Base-by-base conservation (phyloP, 805 yeast species). In the Wickerhamomyces chaumierensis region DNA sequence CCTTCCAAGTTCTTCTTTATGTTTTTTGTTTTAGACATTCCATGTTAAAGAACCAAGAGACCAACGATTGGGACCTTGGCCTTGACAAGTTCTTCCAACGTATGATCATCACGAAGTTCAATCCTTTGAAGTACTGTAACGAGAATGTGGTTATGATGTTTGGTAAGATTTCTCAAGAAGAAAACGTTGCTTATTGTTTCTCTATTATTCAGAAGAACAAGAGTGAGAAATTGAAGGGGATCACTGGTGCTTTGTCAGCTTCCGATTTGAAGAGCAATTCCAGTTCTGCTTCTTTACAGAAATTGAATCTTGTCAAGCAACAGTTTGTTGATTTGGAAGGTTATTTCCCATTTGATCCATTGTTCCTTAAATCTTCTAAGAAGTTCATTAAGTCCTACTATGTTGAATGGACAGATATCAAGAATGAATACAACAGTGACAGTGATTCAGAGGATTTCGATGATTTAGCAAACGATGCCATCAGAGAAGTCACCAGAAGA, bases 301-400 rank as follows among this genome's bases (percentile, higher is more conserved):
- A 61, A 48, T 68, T 69, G 38, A 66, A 73, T 47, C 68, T 69
- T 23, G 74, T 75, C 39, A 78, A 78, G 51, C 88, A 83, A 53
- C 95, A 87, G 53, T 86, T 84, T 52, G 70, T 83, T 47, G 94
- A 86, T 51, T 66, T 90, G 38, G 96, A 88, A 56, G 87, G 92
- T n/a, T 90, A 86, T 56, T 90, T 90, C 60, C 98, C 98, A 12
- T 90, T 84, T 56, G 97, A 90, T 63, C 98, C 98, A 1, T 60
- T 92, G 44, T 74, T 82, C 37, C 68, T 90, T 45, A 81, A 78
- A 34, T 60, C 60, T 11, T 72, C 84, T 36, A 75, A 78, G 49
- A 57, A 61, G 31, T 56, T 75, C 27, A 61, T 92, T 40, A 63
- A 68, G 25, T 66, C 61, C 5, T 68, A 69, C 42, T 82, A 78